phyloP scores from a whole-genome alignment of 2,329 filamentous ascomycete species.

The Hypoxylon rubiginosum region DNA sequence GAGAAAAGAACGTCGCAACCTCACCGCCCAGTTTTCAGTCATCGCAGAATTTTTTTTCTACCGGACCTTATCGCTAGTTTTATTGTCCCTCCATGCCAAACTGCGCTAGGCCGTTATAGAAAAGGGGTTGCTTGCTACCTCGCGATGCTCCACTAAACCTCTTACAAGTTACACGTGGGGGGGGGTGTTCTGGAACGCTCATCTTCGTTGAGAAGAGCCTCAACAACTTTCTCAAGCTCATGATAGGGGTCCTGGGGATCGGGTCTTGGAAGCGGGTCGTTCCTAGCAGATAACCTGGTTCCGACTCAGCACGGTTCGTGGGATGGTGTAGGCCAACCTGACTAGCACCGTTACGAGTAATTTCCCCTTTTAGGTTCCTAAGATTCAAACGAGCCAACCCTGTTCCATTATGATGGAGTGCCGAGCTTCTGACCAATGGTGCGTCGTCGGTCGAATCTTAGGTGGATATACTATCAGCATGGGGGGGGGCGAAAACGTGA shows the following conservation, averaged over 20 bases:
- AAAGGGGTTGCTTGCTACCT: conserved; percentile 35
- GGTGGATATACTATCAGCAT: conserved; percentile 13
- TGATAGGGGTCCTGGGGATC: conserved; percentile 38
- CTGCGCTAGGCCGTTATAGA: conserved; percentile 21
- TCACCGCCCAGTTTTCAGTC: conserved; percentile 27
- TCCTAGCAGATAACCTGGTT: conserved; percentile 11
- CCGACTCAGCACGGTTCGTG: conserved; percentile 31
- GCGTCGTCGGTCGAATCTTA: not conserved
- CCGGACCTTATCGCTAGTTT: conserved; percentile 27
- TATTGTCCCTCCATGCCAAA: conserved; percentile 25
- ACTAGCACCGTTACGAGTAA: conserved; percentile 26
- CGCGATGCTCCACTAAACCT: conserved; percentile 31
- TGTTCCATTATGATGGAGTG: conserved; percentile 20
- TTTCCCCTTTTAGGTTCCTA: conserved; percentile 35
- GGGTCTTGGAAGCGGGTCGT: conserved; percentile 36
- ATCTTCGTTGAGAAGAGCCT: conserved; percentile 42
- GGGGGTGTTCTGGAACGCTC: conserved; percentile 24
- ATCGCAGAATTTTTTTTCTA: conserved; percentile 33
- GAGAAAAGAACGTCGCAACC: conserved; percentile 6
- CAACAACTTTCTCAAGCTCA: conserved; percentile 30
- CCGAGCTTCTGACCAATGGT: conserved; percentile 21
- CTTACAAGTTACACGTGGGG: conserved; percentile 35
- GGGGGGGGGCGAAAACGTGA: not conserved
- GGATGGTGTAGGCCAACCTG: conserved; percentile 4
- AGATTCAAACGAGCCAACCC: conserved; percentile 29